Conservation (phyloP, 441 rosid genomes). For the Capsella rubella region DNA sequence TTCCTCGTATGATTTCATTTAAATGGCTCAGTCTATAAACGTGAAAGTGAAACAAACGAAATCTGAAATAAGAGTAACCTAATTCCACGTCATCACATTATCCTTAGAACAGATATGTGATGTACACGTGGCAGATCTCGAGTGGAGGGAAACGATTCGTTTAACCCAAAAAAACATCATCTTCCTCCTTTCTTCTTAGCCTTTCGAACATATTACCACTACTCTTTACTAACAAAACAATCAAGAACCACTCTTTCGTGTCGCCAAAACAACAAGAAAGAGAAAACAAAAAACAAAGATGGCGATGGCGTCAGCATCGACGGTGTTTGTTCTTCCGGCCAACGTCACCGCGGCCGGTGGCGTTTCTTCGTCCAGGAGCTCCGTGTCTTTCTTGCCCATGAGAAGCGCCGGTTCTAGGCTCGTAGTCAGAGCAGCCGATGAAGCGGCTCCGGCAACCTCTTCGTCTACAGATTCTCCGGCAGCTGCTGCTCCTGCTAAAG, state of each 20-base stretch:
- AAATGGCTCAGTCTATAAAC: neutral
- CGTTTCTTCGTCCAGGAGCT: slow-evolving; percentile 49
- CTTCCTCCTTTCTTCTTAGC: slow-evolving; percentile 42
- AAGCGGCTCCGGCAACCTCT: slow-evolving; percentile 50
- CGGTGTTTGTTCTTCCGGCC: slow-evolving; percentile 63
- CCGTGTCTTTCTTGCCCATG: slow-evolving; percentile 55
- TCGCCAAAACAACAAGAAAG: slow-evolving; percentile 5
- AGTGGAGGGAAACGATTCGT: slow-evolving; percentile 65
- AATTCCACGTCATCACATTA: slow-evolving; percentile 51
- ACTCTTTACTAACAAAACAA: slow-evolving; percentile 22
- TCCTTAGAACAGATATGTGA: slow-evolving; percentile 62
- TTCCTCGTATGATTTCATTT: neutral
- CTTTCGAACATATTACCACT: slow-evolving; percentile 29
- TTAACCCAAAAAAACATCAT: slow-evolving; percentile 41
- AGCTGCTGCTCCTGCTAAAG: slow-evolving; percentile 52
- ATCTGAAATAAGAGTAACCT: slow-evolving; percentile 6
- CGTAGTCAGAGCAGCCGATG: slow-evolving; percentile 67
- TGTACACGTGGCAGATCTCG: slow-evolving; percentile 63
- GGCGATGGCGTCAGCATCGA: slow-evolving; percentile 76
- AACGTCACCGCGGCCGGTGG: slow-evolving; percentile 49
- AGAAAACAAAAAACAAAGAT: slow-evolving; percentile 37
- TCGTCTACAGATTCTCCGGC: slow-evolving; percentile 39
- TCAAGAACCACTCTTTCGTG: slow-evolving; percentile 31
- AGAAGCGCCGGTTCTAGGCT: slow-evolving; percentile 62
- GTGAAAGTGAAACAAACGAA: neutral